Percentiles rank a stretch among this genome's conserved stretches.
Evolutionary conservation across 176 grass and related monocot genomes (phyloP).

Genomic region (Chloris gayana): DNA sequence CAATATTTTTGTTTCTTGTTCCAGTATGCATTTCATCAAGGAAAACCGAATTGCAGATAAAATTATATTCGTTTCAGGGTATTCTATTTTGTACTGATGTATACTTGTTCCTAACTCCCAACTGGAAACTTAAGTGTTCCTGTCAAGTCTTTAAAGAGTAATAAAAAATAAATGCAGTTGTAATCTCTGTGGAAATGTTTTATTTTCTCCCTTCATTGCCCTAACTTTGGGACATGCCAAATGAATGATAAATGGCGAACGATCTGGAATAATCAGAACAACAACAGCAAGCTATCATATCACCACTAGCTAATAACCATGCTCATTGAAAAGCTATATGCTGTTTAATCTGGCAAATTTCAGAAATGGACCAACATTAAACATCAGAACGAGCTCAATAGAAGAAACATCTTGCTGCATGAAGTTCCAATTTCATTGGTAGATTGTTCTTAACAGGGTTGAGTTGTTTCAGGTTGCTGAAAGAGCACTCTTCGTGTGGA

Average conservation of each 20-base stretch:
- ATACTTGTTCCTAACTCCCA: slow-evolving; percentile 2
- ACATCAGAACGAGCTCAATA: slow-evolving; percentile 4
- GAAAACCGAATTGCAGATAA: not conserved
- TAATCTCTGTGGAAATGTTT: not conserved
- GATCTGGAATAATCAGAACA: slow-evolving; percentile 12
- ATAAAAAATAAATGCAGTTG: not conserved
- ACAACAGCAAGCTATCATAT: not conserved
- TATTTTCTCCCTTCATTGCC: not conserved
- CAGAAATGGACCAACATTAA: slow-evolving; percentile 27
- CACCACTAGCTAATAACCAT: slow-evolving; percentile 31
- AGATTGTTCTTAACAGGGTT: not conserved
- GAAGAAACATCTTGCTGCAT: not conserved
- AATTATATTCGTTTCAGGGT: not conserved
- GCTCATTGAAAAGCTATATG: not conserved
- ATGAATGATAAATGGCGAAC: slow-evolving; percentile 7
- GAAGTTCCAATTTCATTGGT: not conserved
- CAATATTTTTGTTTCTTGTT: too few species aligned
- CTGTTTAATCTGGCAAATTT: slow-evolving; percentile 23
- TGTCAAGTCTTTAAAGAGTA: not conserved
- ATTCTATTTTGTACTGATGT: not conserved
- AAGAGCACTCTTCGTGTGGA: slow-evolving; percentile 90
- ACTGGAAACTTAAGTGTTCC: not conserved
- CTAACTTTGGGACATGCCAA: not conserved
- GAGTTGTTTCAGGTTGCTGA: slow-evolving; percentile 75
- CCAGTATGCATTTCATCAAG: slow-evolving; percentile 25